Conservation (phyloP, 2,329 filamentous ascomycete species). For the Chaetomium sp. region DNA sequence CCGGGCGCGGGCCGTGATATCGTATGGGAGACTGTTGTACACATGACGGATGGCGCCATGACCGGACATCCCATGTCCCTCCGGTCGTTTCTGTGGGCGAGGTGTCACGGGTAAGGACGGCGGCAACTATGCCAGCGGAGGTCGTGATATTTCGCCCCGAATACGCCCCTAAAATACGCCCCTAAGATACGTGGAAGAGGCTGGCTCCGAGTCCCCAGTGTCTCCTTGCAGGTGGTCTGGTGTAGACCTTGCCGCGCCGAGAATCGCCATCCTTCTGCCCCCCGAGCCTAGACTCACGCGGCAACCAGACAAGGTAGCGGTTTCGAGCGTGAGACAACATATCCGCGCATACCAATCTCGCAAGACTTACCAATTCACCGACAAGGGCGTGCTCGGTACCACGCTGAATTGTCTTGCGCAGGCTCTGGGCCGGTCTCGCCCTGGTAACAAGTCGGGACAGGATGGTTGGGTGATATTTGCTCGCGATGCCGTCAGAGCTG, state of each 20-base stretch:
- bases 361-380: background rate
- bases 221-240: slow-evolving; percentile 6
- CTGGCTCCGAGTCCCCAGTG: background rate
- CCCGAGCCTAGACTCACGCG: background rate
- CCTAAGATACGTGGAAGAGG: background rate
- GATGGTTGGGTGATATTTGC: slow-evolving; percentile 3
- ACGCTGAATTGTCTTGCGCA: background rate
- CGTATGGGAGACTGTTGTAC: slow-evolving; percentile 14
- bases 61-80: background rate
- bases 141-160: background rate
- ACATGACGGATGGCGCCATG: slow-evolving; percentile 20
- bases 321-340: background rate
- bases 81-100: background rate
- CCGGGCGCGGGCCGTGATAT: slow-evolving; percentile 9
- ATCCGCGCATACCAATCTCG: background rate
- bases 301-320: background rate
- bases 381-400: background rate
- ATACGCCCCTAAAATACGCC: slow-evolving; percentile 1
- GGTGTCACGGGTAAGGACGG: slow-evolving; percentile 3
- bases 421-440: background rate
- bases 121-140: background rate
- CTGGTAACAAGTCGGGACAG: background rate
- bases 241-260: slow-evolving; percentile 1
- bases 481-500: background rate
- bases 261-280: slow-evolving; percentile 6